Evolutionary conservation across 768 basidiomycete species (phyloP), one percentile per base, ranked within the genome.

Genomic region (Pulveroboletus ravenelii): DNA sequence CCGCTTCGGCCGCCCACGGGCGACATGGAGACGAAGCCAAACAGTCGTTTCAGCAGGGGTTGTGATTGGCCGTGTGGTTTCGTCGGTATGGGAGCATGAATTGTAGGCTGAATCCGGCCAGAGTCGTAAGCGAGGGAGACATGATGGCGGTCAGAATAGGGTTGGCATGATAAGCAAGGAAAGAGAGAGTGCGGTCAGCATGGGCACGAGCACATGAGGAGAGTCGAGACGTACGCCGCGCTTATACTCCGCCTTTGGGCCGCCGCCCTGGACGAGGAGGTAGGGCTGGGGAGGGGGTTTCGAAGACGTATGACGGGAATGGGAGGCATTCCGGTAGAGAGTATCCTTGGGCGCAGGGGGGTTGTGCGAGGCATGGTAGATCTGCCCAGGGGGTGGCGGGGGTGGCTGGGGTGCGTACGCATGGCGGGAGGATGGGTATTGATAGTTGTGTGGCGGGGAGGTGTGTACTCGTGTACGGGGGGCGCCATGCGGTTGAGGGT

Each of bases 241-340:
- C 43, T 65, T 68, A 34, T 66, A 67, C 44, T 67, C 67, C 43
- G 64, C 60, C 34, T 56, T 66, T 44, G 64, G 64, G 9, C 64
- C 62, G 37, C 62, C 64, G 31, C 62, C 37, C 17, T 48, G 56
- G 35, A 64, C 64, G 42, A 61, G 42, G 46, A 64, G 54, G 20
- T 62, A 66, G 38, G 64, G 55, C 45, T 64, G 64, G 40, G 63
- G 46, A 34, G 54, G 60, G 15, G 47, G 52, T 39, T 60, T 64
- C 35, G 60, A 60, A 1, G 59, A 45, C 14, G 59, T n/a, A 15
- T 66, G 54, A 9, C 64, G 62, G 12, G 55, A 51, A 13, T 65
- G 40, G 3, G 64, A 62, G 0, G 60, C 8, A 15, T 52, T 54
- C 18, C 50, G 57, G 38, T 62, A 29, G 9, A 54, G 49, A 3